Evolutionary conservation across 202 grass and related monocot genomes (phyloP).

Genomic region (Zizania palustris): DNA sequence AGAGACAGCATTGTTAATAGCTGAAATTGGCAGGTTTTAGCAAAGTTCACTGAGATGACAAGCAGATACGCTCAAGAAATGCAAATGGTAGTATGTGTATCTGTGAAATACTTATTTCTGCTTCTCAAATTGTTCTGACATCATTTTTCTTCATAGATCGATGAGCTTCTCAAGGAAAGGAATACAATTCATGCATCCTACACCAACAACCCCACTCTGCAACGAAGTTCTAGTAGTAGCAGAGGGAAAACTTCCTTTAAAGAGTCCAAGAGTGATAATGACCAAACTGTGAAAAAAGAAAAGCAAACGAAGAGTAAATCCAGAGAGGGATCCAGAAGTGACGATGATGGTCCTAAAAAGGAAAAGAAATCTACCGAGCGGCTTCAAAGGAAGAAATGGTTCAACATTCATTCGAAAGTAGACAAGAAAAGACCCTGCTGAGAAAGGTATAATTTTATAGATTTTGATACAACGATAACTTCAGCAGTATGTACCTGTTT

Average conservation of each 20-base stretch:
- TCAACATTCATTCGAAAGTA: constrained; percentile 90
- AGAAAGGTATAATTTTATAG: constrained; percentile 42
- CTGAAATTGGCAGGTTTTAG: constrained; percentile 58
- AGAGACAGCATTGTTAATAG: constrained; percentile 31
- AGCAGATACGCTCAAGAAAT: constrained; percentile 95
- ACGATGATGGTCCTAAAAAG: constrained; percentile 43
- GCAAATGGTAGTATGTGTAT: constrained; percentile 78
- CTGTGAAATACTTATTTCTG: not conserved
- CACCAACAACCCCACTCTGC: constrained; percentile 66
- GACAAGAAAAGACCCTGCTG: constrained; percentile 94
- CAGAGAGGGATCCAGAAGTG: constrained; percentile 43
- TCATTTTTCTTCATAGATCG: constrained; percentile 59
- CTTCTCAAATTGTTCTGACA: constrained; percentile 28
- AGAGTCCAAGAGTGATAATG: constrained; percentile 53
- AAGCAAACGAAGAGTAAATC: constrained; percentile 44
- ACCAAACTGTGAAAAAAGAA: constrained; percentile 45
- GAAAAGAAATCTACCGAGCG: constrained; percentile 56
- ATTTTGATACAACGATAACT: constrained; percentile 26
- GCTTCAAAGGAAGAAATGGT: constrained; percentile 84
- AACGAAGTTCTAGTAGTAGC: constrained; percentile 63
- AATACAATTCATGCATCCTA: constrained; percentile 89
- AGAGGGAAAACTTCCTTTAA: constrained; percentile 71
- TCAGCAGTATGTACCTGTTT: not conserved
- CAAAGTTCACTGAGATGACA: constrained; percentile 96
- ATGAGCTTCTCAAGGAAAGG: constrained; percentile 89